Evolutionary conservation across 2,329 filamentous ascomycete species (phyloP), one percentile per base, ranked within the genome.

Genomic region (Aspergillus fumigatiaffinis): DNA sequence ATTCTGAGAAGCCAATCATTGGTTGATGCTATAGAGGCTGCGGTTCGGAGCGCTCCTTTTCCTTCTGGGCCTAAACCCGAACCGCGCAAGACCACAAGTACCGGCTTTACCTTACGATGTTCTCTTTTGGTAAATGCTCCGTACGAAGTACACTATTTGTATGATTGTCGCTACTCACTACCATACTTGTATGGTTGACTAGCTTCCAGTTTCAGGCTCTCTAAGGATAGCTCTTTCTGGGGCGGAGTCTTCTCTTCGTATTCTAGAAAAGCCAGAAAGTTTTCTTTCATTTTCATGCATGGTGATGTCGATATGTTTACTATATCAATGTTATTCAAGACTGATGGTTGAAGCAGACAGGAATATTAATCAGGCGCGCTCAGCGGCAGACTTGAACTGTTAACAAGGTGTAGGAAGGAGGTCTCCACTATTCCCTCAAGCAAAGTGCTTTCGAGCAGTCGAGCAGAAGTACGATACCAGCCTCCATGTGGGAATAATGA

Each of bases 1-100:
- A 23, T 7, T 12, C 10, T 47, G 23, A 12, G 10, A 26, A 21
- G 21, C 21, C 44, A 26, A 47, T 47, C 44, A 23, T 44, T 20
- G n/a, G 21, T 26, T 25, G 10, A 23, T 53, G 20, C 29, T 12
- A 44, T 52, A 49, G 12, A 46, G 42, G 46, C 64, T 64, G 70
- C 68, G 68, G 69, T 66, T 68, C 68, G 69, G 70, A 66, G 68
- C 67, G 68, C 62, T 64, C 60, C 63, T 63, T 63, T 51, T 53
- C 56, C 52, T 59, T 55, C 57, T 61, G 53, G 57, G 52, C 47
- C 59, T 55, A 61, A 56, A 56, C 60, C 56, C 56, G 50, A 52
- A 44, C 49, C 23, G 52, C 53, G 52, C 46, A 32, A 26, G 12
- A 35, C 32, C 32, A 35, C 12, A 17, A 38, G 14, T 17, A 38